A percentile compares a stretch with the other conserved stretches of the same genome.
Conservation (phyloP, 306 rosid species). For the Medicago lupulina region DNA sequence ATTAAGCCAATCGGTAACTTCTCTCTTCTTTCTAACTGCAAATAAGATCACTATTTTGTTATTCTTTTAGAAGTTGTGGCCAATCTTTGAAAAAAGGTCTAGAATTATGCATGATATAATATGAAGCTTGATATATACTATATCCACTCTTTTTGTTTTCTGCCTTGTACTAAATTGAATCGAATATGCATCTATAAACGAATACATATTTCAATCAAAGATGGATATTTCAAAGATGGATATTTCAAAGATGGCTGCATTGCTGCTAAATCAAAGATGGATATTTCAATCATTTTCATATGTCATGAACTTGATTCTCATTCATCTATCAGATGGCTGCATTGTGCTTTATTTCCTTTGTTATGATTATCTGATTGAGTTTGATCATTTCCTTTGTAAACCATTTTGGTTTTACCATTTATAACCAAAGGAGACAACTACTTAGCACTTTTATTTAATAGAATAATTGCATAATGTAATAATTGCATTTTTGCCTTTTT, state of each 20-base stretch:
- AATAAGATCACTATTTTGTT: background rate
- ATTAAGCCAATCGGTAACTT: background rate
- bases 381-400: background rate
- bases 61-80: background rate
- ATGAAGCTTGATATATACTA: background rate
- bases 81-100: background rate
- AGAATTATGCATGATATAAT: background rate
- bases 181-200: too few relatives aligned
- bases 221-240: background rate
- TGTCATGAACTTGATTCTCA: background rate
- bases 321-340: background rate
- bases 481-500: background rate
- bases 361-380: background rate
- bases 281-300: background rate
- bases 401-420: background rate
- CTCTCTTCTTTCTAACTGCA: background rate
- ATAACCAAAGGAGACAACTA: background rate
- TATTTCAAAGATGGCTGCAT: too few relatives aligned
- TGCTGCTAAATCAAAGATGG: background rate
- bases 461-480: background rate
- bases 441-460: constrained; percentile 3
- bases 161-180: background rate
- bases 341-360: background rate
- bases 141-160: background rate
- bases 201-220: background rate